These are phyloP conservation scores for Wallacemonas sp. DNA, from an alignment of 208 protist species.

Conservation along the genomic window DNA sequence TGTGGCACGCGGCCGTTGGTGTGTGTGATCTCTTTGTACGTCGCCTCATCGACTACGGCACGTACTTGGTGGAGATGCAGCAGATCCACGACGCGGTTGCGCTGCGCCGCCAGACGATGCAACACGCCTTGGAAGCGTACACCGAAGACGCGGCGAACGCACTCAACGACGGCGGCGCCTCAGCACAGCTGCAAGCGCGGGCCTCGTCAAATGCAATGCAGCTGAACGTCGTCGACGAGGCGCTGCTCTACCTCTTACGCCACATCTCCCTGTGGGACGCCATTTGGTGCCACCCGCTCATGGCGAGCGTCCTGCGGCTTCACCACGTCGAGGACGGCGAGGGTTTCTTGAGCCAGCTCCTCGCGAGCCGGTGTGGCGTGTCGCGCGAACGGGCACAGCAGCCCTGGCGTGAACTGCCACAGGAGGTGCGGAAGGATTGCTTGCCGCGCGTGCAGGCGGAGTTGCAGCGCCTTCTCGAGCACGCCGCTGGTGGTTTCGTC, in stretches of 20 bases:
- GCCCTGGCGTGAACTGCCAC: conserved; percentile 75
- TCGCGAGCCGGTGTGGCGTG: conserved; percentile 81
- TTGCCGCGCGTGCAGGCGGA: conserved; percentile 58
- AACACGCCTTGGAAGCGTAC: conserved; percentile 32
- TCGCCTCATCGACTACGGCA: conserved; percentile 76
- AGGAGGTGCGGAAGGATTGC: conserved; percentile 44
- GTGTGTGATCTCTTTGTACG: conserved; percentile 78
- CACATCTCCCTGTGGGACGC: conserved; percentile 81
- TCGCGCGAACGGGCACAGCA: conserved; percentile 63
- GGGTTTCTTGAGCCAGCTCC: conserved; percentile 68
- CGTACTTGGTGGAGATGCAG: conserved; percentile 78
- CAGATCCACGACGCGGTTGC: conserved; percentile 81
- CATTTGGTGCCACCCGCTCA: conserved; percentile 77
- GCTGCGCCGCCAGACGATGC: conserved; percentile 33
- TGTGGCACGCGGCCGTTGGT: conserved; percentile 86
- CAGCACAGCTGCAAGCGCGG: conserved; percentile 3
- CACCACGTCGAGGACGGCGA: conserved; percentile 82
- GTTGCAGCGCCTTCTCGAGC: conserved; percentile 47
- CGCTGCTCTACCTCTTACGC: conserved; percentile 74
- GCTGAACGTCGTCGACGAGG: conserved; percentile 73
- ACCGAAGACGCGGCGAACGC: conserved; percentile 42
- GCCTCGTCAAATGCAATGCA: conserved; percentile 39
- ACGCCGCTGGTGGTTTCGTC: conserved; percentile 24
- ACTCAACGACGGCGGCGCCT: neutral
- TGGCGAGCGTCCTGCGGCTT: conserved; percentile 66